Evolutionary conservation across 2,329 filamentous ascomycete species (phyloP).

Genomic region (Cercospora beticola): DNA sequence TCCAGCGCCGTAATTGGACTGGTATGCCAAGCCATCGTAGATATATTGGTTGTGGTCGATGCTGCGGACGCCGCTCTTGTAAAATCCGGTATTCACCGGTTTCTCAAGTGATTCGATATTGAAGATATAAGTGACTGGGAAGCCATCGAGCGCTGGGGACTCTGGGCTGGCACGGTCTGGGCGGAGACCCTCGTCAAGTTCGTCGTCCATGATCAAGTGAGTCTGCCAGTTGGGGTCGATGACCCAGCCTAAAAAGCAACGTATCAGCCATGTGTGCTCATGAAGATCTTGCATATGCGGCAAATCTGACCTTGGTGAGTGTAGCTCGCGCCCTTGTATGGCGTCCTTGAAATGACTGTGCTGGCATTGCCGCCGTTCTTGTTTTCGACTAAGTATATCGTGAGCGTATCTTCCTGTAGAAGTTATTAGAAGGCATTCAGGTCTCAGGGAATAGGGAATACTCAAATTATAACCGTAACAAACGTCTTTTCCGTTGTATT

Average conservation of each 20-base stretch:
- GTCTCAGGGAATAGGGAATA: slow-evolving; percentile 33
- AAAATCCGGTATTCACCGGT: slow-evolving; percentile 44
- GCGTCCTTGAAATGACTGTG: slow-evolving; percentile 50
- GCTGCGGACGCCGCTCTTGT: slow-evolving; percentile 37
- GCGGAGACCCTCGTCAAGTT: slow-evolving; percentile 53
- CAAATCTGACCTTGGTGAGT: slow-evolving; percentile 36
- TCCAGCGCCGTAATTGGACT: slow-evolving; percentile 42
- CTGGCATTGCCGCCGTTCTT: slow-evolving; percentile 35
- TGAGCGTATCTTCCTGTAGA: slow-evolving; percentile 42
- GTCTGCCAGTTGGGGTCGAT: slow-evolving; percentile 48
- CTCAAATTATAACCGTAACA: slow-evolving; percentile 56
- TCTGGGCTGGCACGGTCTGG: slow-evolving; percentile 35
- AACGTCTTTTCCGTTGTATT: slow-evolving; percentile 50
- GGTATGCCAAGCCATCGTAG: slow-evolving; percentile 40
- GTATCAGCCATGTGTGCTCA: neutral
- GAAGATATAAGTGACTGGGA: slow-evolving; percentile 54
- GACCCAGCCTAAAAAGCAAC: slow-evolving; percentile 52
- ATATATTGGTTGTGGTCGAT: slow-evolving; percentile 49
- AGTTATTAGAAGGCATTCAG: neutral
- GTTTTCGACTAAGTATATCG: slow-evolving; percentile 50
- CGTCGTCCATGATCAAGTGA: slow-evolving; percentile 55
- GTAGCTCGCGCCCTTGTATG: slow-evolving; percentile 52
- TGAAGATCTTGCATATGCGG: neutral
- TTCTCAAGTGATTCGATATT: slow-evolving; percentile 48
- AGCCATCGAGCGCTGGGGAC: slow-evolving; percentile 40